Conservation (phyloP, 495 filamentous ascomycete species). For the Neurospora sp. region DNA sequence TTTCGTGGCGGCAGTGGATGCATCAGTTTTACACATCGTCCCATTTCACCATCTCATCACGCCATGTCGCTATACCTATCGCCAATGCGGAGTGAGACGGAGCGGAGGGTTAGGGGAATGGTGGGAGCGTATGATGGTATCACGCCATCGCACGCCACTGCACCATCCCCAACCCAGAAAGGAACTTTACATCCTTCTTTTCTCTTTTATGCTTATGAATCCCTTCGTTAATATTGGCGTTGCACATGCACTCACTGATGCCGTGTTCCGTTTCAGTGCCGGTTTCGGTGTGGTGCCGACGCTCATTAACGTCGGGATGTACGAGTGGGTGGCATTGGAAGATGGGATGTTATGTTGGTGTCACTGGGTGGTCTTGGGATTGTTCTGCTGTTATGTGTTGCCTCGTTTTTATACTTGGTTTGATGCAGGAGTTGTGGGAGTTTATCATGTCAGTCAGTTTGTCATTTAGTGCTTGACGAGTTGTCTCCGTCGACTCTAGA, state of each 20-base stretch:
- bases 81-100: neutral
- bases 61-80: neutral
- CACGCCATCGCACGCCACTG: neutral
- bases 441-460: neutral
- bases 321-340: neutral
- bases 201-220: neutral
- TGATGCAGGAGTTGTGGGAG: neutral
- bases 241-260: neutral
- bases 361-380: neutral
- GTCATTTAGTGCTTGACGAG: neutral
- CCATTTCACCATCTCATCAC: neutral
- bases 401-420: neutral
- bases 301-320: neutral
- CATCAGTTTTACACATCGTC: neutral
- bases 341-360: neutral
- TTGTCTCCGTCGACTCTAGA: neutral
- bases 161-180: neutral
- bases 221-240: neutral
- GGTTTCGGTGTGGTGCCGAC: neutral
- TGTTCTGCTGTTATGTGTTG: neutral
- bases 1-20: neutral
- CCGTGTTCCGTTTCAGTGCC: neutral
- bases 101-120: neutral
- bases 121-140: neutral
- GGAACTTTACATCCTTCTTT: neutral